These are phyloP conservation scores for Aspergillus coremiiformis DNA, from an alignment of 495 filamentous ascomycete genomes.

Conservation along the genomic window DNA sequence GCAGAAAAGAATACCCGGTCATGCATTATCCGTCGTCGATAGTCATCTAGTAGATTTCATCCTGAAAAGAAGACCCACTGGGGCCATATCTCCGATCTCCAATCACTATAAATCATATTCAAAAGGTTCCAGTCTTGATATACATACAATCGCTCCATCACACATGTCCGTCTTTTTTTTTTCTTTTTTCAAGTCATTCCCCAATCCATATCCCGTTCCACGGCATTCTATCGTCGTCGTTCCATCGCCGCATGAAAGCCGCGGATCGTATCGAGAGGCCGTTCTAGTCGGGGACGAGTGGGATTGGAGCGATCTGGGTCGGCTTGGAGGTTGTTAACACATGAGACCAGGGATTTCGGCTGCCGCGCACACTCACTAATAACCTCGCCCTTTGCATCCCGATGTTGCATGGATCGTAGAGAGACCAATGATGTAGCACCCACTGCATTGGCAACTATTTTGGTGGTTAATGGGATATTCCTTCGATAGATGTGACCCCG, in stretches of 20 bases:
- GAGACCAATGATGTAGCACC: conserved; percentile 30
- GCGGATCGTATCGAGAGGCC: conserved; percentile 87
- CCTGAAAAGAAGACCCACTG: not conserved
- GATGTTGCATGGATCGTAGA: conserved; percentile 67
- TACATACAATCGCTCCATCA: not conserved
- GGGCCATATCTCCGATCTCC: not conserved
- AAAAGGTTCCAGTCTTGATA: not conserved
- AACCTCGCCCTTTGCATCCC: conserved; percentile 69
- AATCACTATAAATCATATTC: not conserved
- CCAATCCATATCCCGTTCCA: not conserved
- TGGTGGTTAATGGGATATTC: too few species aligned
- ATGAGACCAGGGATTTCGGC: conserved; percentile 24
- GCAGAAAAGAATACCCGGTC: not conserved
- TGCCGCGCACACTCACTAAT: conserved; percentile 54
- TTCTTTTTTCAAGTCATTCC: too few species aligned
- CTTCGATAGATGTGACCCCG: too few species aligned
- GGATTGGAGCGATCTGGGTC: conserved; percentile 48
- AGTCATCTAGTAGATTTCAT: too few species aligned
- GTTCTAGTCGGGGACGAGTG: conserved; percentile 77
- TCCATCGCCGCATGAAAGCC: conserved; percentile 90
- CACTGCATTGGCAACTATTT: conserved; percentile 5
- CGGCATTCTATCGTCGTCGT: conserved; percentile 22
- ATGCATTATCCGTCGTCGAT: not conserved
- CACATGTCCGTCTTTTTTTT: not conserved
- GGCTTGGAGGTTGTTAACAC: conserved; percentile 15